Base-by-base conservation (phyloP, 2,329 filamentous ascomycete genomes). In the Alternaria arborescens region DNA sequence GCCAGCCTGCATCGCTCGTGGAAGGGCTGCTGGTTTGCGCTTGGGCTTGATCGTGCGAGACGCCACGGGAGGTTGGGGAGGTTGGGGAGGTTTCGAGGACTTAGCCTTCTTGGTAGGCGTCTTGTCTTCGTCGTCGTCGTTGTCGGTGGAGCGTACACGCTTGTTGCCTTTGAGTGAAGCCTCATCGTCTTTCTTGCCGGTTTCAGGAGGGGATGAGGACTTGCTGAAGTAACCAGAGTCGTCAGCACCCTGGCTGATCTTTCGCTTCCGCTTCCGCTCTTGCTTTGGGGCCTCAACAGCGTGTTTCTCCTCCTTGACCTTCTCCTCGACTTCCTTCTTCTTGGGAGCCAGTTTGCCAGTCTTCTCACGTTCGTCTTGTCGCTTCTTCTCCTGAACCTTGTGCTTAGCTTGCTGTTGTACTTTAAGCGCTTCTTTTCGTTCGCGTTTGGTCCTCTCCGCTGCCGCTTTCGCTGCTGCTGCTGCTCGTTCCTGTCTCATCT, bases 81-180 rank as follows among this genome's bases (percentile, higher is more conserved):
- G n/a, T n/a, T n/a, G n/a, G n/a, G 11, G 12, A 8, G 20, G 12
- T 30, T 55, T 55, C 14, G 40, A 42, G 14, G 20, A 14, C 30
- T 55, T 55, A 11, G 5, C 20, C 36, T 36, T 54, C 20, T 50
- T 54, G 5, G 11, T 8, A 30, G 20, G 18, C 11, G 14, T 54
- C 3, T 20, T 12, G 16, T 28, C 40, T 11, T 57, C 26, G 22
- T 26, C 6, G 1, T 54, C 42, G 5, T 50, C 16, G 8, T 59
- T 11, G 5, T 59, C 24, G 6, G 16, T 30, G 4, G 24, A 18
- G 36, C 43, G 44, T 10, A 20, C 36, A 38, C 56, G 44, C 36
- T 59, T 55, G 11, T 50, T 54, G 11, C 28, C 8, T 32, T 50
- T 43, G 43, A 18, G 4, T 41, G 38, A 41, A 41, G 38, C 38